Conservation (phyloP, 73 alveolate species). For the Breviolum minutum region DNA sequence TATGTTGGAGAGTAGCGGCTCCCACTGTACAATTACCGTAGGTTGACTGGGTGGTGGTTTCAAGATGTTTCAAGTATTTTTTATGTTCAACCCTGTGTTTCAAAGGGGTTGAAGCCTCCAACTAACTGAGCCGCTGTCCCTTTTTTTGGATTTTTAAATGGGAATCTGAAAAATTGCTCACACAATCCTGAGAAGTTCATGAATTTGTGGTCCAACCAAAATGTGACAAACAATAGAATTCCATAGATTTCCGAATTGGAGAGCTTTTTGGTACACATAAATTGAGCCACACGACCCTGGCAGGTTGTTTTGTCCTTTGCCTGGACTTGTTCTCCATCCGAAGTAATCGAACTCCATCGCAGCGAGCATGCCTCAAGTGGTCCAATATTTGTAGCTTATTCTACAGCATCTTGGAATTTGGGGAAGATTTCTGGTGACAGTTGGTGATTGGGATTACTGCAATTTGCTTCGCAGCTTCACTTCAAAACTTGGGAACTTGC, state of each 20-base stretch:
- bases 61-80: too few species aligned
- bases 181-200: too few species aligned
- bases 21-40: too few species aligned
- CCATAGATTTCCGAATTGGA: too few species aligned
- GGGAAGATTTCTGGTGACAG: background rate
- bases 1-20: background rate
- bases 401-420: conserved; percentile 24
- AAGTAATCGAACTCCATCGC: conserved; percentile 30
- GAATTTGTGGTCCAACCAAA: background rate
- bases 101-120: background rate
- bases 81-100: too few species aligned
- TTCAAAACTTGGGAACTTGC: too few species aligned
- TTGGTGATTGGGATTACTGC: too few species aligned
- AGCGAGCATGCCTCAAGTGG: conserved; percentile 61
- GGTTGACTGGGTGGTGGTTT: background rate
- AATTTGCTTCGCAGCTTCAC: too few species aligned
- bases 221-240: too few species aligned
- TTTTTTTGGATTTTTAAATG: background rate
- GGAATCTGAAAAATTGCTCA: too few species aligned
- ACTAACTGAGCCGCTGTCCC: background rate
- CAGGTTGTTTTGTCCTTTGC: conserved; percentile 19
- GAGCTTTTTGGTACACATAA: too few species aligned
- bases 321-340: conserved; percentile 2
- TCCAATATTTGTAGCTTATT: conserved; percentile 43
- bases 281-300: too few species aligned